phyloP scores from a whole-genome alignment of 1,284 basidiomycete species.

The Cronartium ribicola region DNA sequence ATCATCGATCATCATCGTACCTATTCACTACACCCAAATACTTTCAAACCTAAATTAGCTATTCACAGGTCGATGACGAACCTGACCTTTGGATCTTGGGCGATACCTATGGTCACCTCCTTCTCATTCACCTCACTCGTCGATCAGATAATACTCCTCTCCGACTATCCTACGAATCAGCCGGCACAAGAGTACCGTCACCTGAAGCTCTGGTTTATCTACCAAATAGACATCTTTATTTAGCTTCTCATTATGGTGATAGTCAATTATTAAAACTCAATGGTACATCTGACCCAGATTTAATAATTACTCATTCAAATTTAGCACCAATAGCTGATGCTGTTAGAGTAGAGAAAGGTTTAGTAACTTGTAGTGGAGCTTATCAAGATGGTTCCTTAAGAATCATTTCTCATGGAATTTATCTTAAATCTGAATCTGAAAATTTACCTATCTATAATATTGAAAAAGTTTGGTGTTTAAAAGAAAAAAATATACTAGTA shows the following conservation, averaged over 20 bases:
- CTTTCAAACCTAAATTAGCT: constrained; percentile 7
- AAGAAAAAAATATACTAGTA: not conserved
- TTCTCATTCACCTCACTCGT: constrained; percentile 4
- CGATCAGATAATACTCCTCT: not conserved
- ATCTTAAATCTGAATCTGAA: not conserved
- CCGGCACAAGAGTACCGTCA: constrained; percentile 16
- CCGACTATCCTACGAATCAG: not conserved
- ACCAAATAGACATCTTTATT: constrained; percentile 14
- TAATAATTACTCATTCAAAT: constrained; percentile 18
- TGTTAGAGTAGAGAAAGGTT: constrained; percentile 5
- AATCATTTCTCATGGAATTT: constrained; percentile 20
- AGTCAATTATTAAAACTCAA: constrained; percentile 22
- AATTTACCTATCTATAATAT: constrained; percentile 15
- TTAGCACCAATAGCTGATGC: constrained; percentile 33
- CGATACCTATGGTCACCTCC: constrained; percentile 25
- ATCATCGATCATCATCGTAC: too few relatives aligned
- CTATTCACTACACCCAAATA: too few relatives aligned
- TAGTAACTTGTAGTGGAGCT: constrained; percentile 36
- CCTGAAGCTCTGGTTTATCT: constrained; percentile 34
- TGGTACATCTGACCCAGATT: not conserved
- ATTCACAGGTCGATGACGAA: constrained; percentile 18
- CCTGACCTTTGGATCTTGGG: constrained; percentile 23
- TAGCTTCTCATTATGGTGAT: constrained; percentile 38
- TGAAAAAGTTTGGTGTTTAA: constrained; percentile 25
- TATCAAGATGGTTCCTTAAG: constrained; percentile 31